Evolutionary conservation across 2,329 filamentous ascomycete species (phyloP).

Genomic region (Dendrostoma leiphaemia): DNA sequence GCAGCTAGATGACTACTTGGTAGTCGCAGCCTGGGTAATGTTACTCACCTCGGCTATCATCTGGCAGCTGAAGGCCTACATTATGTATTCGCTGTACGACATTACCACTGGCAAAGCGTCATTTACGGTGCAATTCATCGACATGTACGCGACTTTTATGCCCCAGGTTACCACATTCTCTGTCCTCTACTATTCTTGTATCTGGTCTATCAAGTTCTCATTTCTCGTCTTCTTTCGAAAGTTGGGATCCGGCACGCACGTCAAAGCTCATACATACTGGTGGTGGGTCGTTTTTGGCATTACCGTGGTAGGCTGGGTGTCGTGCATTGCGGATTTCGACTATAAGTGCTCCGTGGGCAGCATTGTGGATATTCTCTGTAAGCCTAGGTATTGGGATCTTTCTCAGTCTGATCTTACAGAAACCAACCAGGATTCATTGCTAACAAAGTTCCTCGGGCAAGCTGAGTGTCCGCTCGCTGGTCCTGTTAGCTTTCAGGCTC

Average conservation of each 20-base stretch:
- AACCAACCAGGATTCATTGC: background rate
- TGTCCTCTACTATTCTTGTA: background rate
- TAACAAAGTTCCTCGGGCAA: background rate
- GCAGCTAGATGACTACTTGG: background rate
- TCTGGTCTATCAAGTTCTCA: slow-evolving; percentile 1
- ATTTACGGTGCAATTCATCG: background rate
- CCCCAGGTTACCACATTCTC: background rate
- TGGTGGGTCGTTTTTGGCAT: background rate
- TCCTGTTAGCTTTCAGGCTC: background rate
- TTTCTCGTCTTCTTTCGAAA: background rate
- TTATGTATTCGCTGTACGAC: background rate
- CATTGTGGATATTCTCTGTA: background rate
- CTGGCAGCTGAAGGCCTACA: background rate
- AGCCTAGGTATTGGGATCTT: background rate
- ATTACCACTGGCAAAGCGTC: background rate
- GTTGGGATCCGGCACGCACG: background rate
- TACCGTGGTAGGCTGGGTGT: background rate
- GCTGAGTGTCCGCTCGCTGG: background rate
- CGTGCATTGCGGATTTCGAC: background rate
- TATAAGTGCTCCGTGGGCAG: background rate
- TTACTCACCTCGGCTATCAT: background rate
- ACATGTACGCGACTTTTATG: background rate
- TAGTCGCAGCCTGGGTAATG: background rate
- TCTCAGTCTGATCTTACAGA: background rate
- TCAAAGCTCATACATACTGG: background rate